phyloP scores from a whole-genome alignment of 768 basidiomycete species.

The Exidia glandulosa region DNA sequence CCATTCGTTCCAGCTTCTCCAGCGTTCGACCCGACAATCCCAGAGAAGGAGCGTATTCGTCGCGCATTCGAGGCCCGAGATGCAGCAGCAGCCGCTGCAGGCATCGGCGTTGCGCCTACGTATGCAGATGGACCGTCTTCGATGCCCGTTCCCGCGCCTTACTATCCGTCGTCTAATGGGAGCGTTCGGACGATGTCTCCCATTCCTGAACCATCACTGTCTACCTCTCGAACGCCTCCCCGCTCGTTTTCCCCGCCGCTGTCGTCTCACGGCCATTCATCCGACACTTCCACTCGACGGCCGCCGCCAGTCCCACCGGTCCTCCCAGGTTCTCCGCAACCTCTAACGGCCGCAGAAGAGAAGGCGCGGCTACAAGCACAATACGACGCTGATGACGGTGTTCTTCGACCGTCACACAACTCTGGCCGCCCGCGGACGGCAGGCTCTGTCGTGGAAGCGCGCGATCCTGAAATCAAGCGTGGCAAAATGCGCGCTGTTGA shows the following conservation, averaged over 20 bases:
- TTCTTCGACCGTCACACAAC: conserved; percentile 11
- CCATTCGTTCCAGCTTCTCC: neutral
- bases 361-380: conserved; percentile 58
- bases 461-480: neutral
- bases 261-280: neutral
- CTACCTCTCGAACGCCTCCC: conserved; percentile 15
- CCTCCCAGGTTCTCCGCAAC: conserved; percentile 1
- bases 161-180: no score
- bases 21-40: neutral
- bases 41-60: conserved; percentile 10
- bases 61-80: conserved; percentile 8
- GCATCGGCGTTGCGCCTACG: conserved; percentile 12
- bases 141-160: no score
- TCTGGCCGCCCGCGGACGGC: neutral
- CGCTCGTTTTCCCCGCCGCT: neutral
- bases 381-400: conserved; percentile 45
- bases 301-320: conserved; percentile 12
- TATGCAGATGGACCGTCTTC: conserved; percentile 17
- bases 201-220: neutral
- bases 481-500: neutral
- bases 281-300: conserved; percentile 15
- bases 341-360: conserved; percentile 65
- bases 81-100: conserved; percentile 16
- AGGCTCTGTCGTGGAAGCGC: neutral
- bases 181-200: conserved; percentile 14